Percentiles rank a stretch among this genome's conserved stretches.
These are phyloP conservation scores for Ustilago cynodontis DNA, from an alignment of 1,284 basidiomycete species.

Conservation along the genomic window DNA sequence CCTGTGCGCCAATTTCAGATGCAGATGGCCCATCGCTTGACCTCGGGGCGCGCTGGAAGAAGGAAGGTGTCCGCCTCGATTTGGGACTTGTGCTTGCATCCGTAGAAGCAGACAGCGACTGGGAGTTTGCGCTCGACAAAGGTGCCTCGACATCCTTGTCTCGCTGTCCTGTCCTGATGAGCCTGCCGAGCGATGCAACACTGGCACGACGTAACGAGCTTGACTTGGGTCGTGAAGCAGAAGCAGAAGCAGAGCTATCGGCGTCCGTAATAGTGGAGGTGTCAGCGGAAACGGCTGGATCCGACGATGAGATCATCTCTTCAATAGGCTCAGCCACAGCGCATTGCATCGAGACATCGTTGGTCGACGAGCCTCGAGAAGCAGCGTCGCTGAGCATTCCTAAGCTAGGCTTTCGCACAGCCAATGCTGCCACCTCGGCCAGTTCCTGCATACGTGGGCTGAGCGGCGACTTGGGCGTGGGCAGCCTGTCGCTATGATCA, in stretches of 20 bases:
- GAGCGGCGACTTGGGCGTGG: conserved; percentile 43
- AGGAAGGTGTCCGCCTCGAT: conserved; percentile 50
- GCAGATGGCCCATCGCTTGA: conserved; percentile 35
- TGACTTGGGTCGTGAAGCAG: conserved; percentile 21
- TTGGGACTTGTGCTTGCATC: conserved; percentile 49
- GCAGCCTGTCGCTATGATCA: conserved; percentile 33
- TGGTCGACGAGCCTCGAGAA: conserved; percentile 31
- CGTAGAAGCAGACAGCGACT: conserved; percentile 13
- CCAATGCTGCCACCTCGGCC: conserved; percentile 44
- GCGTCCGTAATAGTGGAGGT: conserved; percentile 6
- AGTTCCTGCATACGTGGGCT: conserved; percentile 47
- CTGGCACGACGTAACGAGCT: conserved; percentile 38
- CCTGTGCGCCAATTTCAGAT: conserved; percentile 21
- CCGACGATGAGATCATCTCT: conserved; percentile 26
- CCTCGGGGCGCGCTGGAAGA: conserved; percentile 49
- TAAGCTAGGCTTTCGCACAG: conserved; percentile 30
- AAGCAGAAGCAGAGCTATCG: not conserved
- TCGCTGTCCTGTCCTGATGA: conserved; percentile 33
- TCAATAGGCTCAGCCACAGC: conserved; percentile 30
- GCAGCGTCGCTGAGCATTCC: conserved; percentile 25
- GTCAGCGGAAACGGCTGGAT: not conserved
- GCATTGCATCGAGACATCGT: conserved; percentile 30
- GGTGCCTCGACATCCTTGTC: conserved; percentile 30
- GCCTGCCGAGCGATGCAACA: conserved; percentile 32
- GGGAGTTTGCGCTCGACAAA: conserved; percentile 19